Conservation (phyloP, 768 basidiomycete genomes). For the Nidularia pulvinata region DNA sequence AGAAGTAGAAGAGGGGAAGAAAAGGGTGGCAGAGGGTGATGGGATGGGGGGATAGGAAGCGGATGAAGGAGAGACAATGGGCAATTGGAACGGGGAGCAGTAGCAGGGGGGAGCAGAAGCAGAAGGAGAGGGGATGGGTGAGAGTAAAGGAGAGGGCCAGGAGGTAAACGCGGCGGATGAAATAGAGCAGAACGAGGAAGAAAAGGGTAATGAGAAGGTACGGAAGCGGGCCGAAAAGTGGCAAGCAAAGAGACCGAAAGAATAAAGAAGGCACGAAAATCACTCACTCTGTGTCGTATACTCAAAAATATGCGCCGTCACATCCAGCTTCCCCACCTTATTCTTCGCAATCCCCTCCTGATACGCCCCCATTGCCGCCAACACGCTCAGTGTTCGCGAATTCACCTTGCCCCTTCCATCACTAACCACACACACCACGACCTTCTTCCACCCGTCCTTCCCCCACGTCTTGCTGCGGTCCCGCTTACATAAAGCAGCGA, state of each 20-base stretch:
- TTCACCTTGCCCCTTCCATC: slow-evolving; percentile 89
- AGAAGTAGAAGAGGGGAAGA: background rate
- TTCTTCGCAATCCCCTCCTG: slow-evolving; percentile 94
- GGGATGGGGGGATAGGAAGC: too few species aligned
- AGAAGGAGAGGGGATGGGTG: too few species aligned
- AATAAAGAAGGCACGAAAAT: background rate
- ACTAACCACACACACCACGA: slow-evolving; percentile 90
- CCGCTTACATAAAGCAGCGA: slow-evolving; percentile 85
- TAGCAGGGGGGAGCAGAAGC: background rate
- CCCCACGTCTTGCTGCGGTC: slow-evolving; percentile 95
- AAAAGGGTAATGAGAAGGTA: background rate
- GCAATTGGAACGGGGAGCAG: background rate
- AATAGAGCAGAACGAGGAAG: background rate
- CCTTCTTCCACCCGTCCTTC: slow-evolving; percentile 98
- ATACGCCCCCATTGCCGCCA: slow-evolving; percentile 93
- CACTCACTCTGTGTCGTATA: slow-evolving; percentile 88
- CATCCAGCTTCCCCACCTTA: slow-evolving; percentile 79
- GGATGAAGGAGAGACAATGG: too few species aligned
- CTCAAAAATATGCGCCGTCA: slow-evolving; percentile 91
- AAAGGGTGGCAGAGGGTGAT: background rate
- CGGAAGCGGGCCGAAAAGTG: too few species aligned
- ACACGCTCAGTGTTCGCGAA: slow-evolving; percentile 76
- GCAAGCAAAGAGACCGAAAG: background rate
- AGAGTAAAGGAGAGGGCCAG: too few species aligned
- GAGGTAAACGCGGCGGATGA: background rate